Evolutionary conservation across 148 eudicot genomes (phyloP), one percentile per base, ranked within the genome.

Genomic region (Fagopyrum tataricum): DNA sequence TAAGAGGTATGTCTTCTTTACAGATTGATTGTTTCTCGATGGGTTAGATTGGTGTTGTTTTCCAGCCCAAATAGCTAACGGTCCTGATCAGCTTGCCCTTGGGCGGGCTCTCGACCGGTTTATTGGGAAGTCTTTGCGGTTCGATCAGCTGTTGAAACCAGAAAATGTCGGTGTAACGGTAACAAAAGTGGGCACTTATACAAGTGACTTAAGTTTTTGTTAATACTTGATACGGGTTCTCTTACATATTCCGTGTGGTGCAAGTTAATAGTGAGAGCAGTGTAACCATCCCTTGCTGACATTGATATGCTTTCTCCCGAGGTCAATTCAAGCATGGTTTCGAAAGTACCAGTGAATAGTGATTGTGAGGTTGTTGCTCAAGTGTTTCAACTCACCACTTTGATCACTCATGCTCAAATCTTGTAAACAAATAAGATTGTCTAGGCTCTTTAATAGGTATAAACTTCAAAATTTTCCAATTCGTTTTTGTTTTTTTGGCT

Each of bases 71-170:
- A 85, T 91, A 69, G 44, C 86, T 71, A 73, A 75, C 44, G 5
- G 85, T 23, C 87, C 93, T 2, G 85, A 87, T 48, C 80, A 87
- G 53, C 83, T 95, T 67, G 96, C 89, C 17, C 76, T 88, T 74
- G 98, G 98, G 44, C 62, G n/a, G n/a, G n/a, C n/a, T 94, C 23
- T 70, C 97, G 37, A 95, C 96, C 73, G 99, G 99, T 76, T 95
- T 88, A 79, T 78, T 95, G 18, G 99, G 99, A 68, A 95, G 99
- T 79, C 90, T 95, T n/a, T n/a, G n/a, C 26, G 90, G 97, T 31
- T 91, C 99, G 18, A 88, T 91, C 74, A 95, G 97, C 56, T 96
- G 99, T 68, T 95, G 97, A 97, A 95, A 91, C 79, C 96, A 91
- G 76, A 85, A 83, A 81, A 90, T 95, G 96, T 95, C 75, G 86